A percentile compares a stretch with the other conserved stretches of the same genome.
These are phyloP conservation scores for Pythium folliculosum DNA, from an alignment of 352 stramenopile species.

Conservation along the genomic window DNA sequence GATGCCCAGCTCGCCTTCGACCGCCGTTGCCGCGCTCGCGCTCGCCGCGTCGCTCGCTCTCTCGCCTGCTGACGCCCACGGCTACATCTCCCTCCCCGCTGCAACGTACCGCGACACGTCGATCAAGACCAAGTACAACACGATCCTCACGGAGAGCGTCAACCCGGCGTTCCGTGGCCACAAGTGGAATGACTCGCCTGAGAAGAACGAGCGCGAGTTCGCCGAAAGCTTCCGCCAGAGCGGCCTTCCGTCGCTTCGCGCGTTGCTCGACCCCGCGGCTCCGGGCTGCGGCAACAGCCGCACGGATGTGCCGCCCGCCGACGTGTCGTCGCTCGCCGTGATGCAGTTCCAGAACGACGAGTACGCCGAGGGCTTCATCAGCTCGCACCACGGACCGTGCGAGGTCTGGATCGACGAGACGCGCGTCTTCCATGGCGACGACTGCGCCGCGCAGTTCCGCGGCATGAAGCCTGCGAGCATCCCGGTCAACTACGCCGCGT, in stretches of 20 bases:
- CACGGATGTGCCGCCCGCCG: slow-evolving; percentile 29
- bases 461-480: slow-evolving; percentile 27
- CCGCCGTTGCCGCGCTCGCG: background rate
- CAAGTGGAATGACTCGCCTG: slow-evolving; percentile 40
- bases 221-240: slow-evolving; percentile 25
- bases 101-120: slow-evolving; percentile 36
- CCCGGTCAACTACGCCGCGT: slow-evolving; percentile 34
- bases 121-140: slow-evolving; percentile 34
- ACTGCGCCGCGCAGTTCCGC: slow-evolving; percentile 36
- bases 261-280: slow-evolving; percentile 28
- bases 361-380: slow-evolving; percentile 34
- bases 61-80: slow-evolving; percentile 27
- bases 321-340: slow-evolving; percentile 29
- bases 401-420: slow-evolving; percentile 44
- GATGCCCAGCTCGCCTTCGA: background rate
- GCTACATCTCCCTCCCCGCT: slow-evolving; percentile 35
- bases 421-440: slow-evolving; percentile 35
- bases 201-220: slow-evolving; percentile 34
- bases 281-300: slow-evolving; percentile 38
- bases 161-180: slow-evolving; percentile 32
- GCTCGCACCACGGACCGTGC: slow-evolving; percentile 42
- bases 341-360: slow-evolving; percentile 44
- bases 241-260: slow-evolving; percentile 27
- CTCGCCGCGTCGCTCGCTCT: slow-evolving; percentile 1
- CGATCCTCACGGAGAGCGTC: slow-evolving; percentile 24